Evolutionary conservation across 208 protist species (phyloP).

Genomic region (Trypanosoma caninum): DNA sequence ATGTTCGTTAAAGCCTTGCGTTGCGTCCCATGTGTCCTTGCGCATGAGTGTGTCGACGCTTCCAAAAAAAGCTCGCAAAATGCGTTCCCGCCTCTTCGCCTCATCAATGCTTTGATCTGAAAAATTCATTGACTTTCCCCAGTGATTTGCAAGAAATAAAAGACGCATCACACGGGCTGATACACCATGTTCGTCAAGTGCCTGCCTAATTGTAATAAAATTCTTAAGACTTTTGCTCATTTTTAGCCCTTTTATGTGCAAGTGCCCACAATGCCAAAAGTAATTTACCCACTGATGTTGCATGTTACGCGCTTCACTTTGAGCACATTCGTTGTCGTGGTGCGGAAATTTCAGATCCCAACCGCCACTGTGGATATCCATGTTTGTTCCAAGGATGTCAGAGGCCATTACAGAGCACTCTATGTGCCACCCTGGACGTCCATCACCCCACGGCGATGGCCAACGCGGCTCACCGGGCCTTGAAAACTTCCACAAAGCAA

Average conservation of each 20-base stretch:
- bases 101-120: conserved; percentile 88
- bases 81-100: conserved; percentile 71
- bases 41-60: conserved; percentile 65
- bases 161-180: conserved; percentile 89
- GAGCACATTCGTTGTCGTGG: conserved; percentile 99
- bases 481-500: conserved; percentile 98
- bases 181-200: conserved; percentile 71
- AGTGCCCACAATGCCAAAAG: conserved; percentile 97
- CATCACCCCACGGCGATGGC: conserved; percentile 91
- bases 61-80: conserved; percentile 83
- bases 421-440: conserved; percentile 99
- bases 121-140: conserved; percentile 92
- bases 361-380: conserved; percentile 98
- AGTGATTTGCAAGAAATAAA: conserved; percentile 94
- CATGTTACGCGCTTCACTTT: conserved; percentile 90
- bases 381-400: conserved; percentile 86
- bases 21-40: conserved; percentile 30
- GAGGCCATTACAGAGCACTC: conserved; percentile 99
- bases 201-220: conserved; percentile 97
- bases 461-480: conserved; percentile 94
- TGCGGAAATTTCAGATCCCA: conserved; percentile 99
- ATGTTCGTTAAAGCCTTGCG: conserved; percentile 42
- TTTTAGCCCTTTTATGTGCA: conserved; percentile 98
- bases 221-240: conserved; percentile 99
- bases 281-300: conserved; percentile 97